Base-by-base conservation (phyloP, 179 eudicot genomes). In the Carnegiea gigantea region DNA sequence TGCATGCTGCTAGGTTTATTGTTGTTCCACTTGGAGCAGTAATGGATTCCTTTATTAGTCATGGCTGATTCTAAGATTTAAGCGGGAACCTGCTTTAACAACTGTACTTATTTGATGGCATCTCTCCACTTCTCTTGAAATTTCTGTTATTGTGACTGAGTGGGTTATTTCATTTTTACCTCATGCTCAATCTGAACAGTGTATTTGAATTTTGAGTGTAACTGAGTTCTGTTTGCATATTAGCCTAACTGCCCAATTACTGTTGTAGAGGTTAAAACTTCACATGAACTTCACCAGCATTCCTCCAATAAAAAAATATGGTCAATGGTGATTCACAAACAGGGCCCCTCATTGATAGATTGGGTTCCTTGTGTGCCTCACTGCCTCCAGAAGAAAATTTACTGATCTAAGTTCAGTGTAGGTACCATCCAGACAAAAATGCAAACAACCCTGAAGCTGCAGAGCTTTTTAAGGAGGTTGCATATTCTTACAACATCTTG, bases 371-470 rank as follows among this genome's bases (percentile, higher is more conserved):
- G 9, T 17, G 73, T 46, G 24, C 26, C 21, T 43, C 46, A 15
- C 72, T 24, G n/a, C 24, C 30, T 38, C 18, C 64, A 53, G 73
- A 18, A 79, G 40, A 48, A 64, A 79, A 57, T 73, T 57, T 83
- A 26, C 65, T 84, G 79, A 86, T 73, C 57, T 33, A 46, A 65
- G 24, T 73, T 70, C 73, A 84, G 81, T 77, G 40, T 95, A 96
- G 98, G 94, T 96, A 96, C 86, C 99, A 96, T 87, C 99, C 99
- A 1, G 99, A 96, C 89, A 96, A 96, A 89, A 96, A 96, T 94
- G 97, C 91, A 46, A 91, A 85, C 82, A 96, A 96, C 79, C 98
- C 98, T 83, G 98, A 96, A 87, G 99, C 99, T 48, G 87, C 97
- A 2, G 99, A 96, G 77, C 97, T 89, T 78, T 96, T 96, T 81